Evolutionary conservation across 2,329 filamentous ascomycete species (phyloP).

Genomic region (Fusarium nelsonii): DNA sequence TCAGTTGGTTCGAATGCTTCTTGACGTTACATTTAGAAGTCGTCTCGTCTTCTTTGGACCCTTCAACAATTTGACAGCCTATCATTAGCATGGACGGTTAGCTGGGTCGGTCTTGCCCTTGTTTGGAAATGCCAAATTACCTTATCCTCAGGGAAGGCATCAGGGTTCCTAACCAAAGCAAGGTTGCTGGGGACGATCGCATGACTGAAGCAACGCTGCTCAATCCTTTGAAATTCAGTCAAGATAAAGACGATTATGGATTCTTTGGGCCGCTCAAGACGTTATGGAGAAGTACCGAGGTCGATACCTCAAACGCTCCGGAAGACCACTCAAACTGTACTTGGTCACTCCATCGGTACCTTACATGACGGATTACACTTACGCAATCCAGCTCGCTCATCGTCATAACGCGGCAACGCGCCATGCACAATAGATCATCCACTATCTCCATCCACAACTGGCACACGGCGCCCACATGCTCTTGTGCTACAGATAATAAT

Average conservation of each 20-base stretch:
- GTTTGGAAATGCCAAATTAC: conserved; percentile 33
- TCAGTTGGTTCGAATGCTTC: conserved; percentile 14
- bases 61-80: conserved; percentile 28
- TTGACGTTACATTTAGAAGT: conserved; percentile 43
- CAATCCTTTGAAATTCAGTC: conserved; percentile 24
- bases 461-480: conserved; percentile 23
- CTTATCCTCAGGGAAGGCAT: conserved; percentile 23
- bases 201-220: conserved; percentile 36
- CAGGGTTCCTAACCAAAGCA: conserved; percentile 15
- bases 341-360: conserved; percentile 1
- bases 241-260: neutral
- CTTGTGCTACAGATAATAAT: conserved; percentile 27
- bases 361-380: conserved; percentile 33
- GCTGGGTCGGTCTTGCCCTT: conserved; percentile 34
- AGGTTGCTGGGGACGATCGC: conserved; percentile 20
- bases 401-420: conserved; percentile 26
- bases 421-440: conserved; percentile 38
- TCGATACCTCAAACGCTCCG: neutral
- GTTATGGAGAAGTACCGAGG: conserved; percentile 16
- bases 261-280: neutral
- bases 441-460: conserved; percentile 40
- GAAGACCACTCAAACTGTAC: neutral
- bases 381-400: conserved; percentile 41
- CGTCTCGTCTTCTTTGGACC: conserved; percentile 30
- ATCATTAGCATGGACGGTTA: conserved; percentile 34